Evolutionary conservation across 2,329 filamentous ascomycete species (phyloP).

Genomic region (Phoma herbarum): DNA sequence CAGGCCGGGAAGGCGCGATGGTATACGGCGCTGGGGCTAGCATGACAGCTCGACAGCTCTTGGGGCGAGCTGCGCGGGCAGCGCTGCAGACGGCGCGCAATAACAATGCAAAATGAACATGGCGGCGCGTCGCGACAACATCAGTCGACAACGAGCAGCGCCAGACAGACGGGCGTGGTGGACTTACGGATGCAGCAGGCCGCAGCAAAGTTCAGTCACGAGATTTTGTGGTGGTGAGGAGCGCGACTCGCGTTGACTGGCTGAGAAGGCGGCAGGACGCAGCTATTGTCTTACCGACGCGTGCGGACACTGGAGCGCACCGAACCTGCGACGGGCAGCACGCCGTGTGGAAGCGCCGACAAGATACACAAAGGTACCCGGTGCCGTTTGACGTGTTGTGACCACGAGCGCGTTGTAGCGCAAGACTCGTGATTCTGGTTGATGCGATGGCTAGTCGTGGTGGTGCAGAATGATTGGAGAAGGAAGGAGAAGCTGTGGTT

Average conservation of each 20-base stretch:
- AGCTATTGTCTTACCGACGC: conserved; percentile 32
- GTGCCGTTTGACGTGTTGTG: conserved; percentile 26
- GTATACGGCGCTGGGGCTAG: conserved; percentile 19
- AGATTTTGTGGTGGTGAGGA: conserved; percentile 44
- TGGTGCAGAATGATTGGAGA: conserved; percentile 43
- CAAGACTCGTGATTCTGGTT: conserved; percentile 37
- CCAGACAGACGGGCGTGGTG: conserved; percentile 22
- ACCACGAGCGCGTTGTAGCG: conserved; percentile 37
- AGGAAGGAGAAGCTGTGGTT: conserved; percentile 37
- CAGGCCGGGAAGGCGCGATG: conserved; percentile 22
- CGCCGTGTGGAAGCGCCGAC: conserved; percentile 27
- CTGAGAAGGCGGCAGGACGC: conserved; percentile 25
- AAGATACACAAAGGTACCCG: conserved; percentile 28
- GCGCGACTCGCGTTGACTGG: conserved; percentile 38
- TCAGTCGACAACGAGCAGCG: conserved; percentile 22
- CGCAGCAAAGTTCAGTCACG: conserved; percentile 48
- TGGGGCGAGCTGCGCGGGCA: conserved; percentile 10
- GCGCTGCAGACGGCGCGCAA: conserved; percentile 16
- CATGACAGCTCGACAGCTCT: conserved; percentile 12
- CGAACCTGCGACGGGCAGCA: conserved; percentile 24
- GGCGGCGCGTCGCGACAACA: conserved; percentile 15
- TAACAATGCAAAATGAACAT: conserved; percentile 9
- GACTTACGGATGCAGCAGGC: conserved; percentile 47
- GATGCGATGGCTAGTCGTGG: conserved; percentile 30
- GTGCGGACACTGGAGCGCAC: conserved; percentile 21